phyloP scores from a whole-genome alignment of 2,329 filamentous ascomycete species.

The Ophiostoma angusticollis region DNA sequence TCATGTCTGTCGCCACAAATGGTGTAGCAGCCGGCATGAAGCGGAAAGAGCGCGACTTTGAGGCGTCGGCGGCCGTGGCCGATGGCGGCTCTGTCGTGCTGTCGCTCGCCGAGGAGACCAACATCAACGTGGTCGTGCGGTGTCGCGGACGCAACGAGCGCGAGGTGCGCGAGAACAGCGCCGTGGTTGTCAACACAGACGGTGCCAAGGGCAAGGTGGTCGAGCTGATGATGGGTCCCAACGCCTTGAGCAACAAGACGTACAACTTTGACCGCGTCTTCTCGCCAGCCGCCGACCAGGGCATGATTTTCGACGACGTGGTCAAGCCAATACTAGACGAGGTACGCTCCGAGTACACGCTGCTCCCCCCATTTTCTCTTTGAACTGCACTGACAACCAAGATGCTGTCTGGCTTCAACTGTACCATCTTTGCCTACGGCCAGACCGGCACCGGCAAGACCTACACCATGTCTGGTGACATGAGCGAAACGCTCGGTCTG shows the following conservation, averaged over 20 bases:
- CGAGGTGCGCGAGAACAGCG: constrained; percentile 88
- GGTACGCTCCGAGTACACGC: constrained; percentile 31
- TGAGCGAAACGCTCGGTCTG: constrained; percentile 74
- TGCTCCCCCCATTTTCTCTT: not conserved
- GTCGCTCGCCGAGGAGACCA: constrained; percentile 61
- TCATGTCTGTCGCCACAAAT: constrained; percentile 45
- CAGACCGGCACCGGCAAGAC: constrained; percentile 98
- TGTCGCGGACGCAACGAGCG: constrained; percentile 87
- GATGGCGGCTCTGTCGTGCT: constrained; percentile 6
- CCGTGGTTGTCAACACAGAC: constrained; percentile 77
- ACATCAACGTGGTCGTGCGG: constrained; percentile 93
- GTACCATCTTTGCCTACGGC: constrained; percentile 96
- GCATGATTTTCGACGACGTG: constrained; percentile 89
- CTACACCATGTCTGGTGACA: constrained; percentile 98
- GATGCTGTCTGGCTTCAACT: constrained; percentile 93
- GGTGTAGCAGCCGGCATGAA: constrained; percentile 45
- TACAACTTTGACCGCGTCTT: constrained; percentile 98
- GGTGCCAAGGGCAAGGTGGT: constrained; percentile 77
- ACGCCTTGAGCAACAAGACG: constrained; percentile 84
- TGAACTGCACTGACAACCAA: constrained; percentile 22
- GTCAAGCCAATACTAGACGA: constrained; percentile 88
- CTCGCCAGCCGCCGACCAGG: constrained; percentile 85
- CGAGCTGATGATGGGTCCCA: constrained; percentile 83
- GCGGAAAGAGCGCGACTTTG: constrained; percentile 79
- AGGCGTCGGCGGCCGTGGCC: constrained; percentile 38